Evolutionary conservation across 345 rosid species (phyloP), one percentile per base, ranked within the genome.

Genomic region (Aquilaria sinensis): DNA sequence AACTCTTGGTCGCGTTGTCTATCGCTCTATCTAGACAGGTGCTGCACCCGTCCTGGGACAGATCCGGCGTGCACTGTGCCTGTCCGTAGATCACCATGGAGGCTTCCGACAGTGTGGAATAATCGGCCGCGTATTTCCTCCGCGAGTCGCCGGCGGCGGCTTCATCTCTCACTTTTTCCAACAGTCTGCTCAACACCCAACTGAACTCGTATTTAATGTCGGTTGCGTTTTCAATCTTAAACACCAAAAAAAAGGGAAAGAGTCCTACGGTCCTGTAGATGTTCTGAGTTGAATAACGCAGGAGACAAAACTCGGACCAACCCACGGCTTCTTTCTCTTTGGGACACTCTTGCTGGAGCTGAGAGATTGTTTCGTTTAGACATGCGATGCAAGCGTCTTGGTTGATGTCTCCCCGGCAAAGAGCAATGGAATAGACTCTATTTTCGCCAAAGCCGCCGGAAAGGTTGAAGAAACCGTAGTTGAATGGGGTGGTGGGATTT

Each of bases 61-160:
- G 57, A 57, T 83, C 81, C 1, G 85, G 82, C 5, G 72, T 72
- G 55, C 92, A 81, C 3, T 83, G 89, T 4, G 41, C 67, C 30
- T 64, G 74, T 14, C 66, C 92, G 0, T 47, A 81, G 43, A 81
- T 60, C 1, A 9, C 68, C 5, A 9, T 1, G n/a, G 10, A 73
- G 1, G 14, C 72, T 0, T 57, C 9, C 0, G 53, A 62, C 3
- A 46, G 59, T 0, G 51, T 6, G 7, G 58, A 51, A 47, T 57
- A 32, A 9, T 81, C 80, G 0, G 75, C 58, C 1, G 89, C 89
- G n/a, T 72, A 86, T 51, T 83, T 83, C 46, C 76, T 64, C 9
- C 59, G 60, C 3, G 73, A 46, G 31, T 70, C 74, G 5, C 78
- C 77, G 12, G 74, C 56, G 1, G 70, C 74, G 0, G 86, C 72